Evolutionary conservation across 208 protist genomes (phyloP).

Genomic region (Pavlovales sp.): DNA sequence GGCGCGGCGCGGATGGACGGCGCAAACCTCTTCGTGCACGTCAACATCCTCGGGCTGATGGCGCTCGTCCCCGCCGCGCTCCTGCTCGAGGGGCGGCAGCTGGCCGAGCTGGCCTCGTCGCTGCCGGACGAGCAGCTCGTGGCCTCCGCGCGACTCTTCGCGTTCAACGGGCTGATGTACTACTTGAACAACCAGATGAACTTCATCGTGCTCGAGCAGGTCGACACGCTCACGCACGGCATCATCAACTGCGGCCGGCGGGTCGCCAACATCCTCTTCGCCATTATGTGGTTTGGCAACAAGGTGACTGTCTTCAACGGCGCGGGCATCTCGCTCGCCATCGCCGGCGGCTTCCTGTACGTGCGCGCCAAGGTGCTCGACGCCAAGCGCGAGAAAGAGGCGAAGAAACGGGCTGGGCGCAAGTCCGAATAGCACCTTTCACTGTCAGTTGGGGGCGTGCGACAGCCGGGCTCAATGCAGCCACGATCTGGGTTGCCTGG

Average conservation of each 20-base stretch:
- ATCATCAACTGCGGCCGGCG: slow-evolving; percentile 28
- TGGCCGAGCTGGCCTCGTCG: too few relatives aligned
- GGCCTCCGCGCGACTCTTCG: neutral
- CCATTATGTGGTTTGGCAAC: slow-evolving; percentile 30
- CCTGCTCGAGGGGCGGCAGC: slow-evolving; percentile 9
- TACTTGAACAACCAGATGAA: slow-evolving; percentile 38
- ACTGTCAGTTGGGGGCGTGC: too few relatives aligned
- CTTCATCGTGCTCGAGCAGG: slow-evolving; percentile 38
- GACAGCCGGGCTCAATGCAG: too few relatives aligned
- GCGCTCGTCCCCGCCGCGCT: slow-evolving; percentile 6
- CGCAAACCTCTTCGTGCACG: slow-evolving; percentile 21
- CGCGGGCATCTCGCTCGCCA: slow-evolving; percentile 8
- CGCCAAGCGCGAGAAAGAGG: too few relatives aligned
- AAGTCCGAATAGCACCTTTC: too few relatives aligned
- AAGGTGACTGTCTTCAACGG: neutral
- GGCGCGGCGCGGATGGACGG: neutral
- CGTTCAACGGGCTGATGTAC: slow-evolving; percentile 14
- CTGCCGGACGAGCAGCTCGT: neutral
- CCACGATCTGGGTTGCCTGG: too few relatives aligned
- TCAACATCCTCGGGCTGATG: neutral
- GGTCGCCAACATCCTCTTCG: slow-evolving; percentile 22
- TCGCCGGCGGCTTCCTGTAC: slow-evolving; percentile 8
- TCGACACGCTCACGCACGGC: slow-evolving; percentile 25
- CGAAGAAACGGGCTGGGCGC: too few relatives aligned
- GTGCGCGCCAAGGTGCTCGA: slow-evolving; percentile 17